Conservation (phyloP, 2,329 filamentous ascomycete species). For the Chaetomiaceae sp. region DNA sequence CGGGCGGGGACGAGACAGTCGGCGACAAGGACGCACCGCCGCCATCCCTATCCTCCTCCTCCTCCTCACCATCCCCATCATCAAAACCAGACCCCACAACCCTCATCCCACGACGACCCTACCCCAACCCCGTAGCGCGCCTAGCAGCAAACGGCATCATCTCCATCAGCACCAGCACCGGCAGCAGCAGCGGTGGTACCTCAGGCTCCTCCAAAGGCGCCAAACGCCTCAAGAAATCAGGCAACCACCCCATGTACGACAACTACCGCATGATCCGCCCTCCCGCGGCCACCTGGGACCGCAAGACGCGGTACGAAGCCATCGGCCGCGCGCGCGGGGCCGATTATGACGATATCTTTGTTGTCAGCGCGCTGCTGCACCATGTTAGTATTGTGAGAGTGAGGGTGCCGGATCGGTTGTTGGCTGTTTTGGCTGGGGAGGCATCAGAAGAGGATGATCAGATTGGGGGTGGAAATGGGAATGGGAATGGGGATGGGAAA, state of each 20-base stretch:
- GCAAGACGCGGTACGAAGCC: constrained; percentile 52
- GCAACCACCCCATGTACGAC: constrained; percentile 53
- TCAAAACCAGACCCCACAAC: neutral
- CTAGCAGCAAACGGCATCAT: neutral
- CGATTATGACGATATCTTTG: constrained; percentile 57
- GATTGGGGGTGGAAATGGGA: too few relatives aligned
- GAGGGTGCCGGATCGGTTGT: constrained; percentile 51
- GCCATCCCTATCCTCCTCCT: constrained; percentile 21
- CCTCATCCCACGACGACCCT: constrained; percentile 12
- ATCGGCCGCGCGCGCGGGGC: constrained; percentile 48
- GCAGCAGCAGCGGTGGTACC: constrained; percentile 6
- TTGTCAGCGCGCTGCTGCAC: constrained; percentile 59
- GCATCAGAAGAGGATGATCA: constrained; percentile 16
- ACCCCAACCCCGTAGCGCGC: constrained; percentile 4
- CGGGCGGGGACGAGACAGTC: constrained; percentile 36
- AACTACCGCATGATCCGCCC: constrained; percentile 59
- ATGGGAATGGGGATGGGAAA: constrained; percentile 7
- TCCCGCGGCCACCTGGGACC: constrained; percentile 56
- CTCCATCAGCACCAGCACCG: neutral
- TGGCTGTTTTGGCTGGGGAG: constrained; percentile 50
- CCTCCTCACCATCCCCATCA: neutral
- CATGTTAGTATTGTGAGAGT: constrained; percentile 56
- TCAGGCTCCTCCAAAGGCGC: constrained; percentile 15
- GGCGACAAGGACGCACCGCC: constrained; percentile 43
- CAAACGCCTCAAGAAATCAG: constrained; percentile 46